Base-by-base conservation (phyloP, 495 filamentous ascomycete genomes). In the Penicillium goetzii region DNA sequence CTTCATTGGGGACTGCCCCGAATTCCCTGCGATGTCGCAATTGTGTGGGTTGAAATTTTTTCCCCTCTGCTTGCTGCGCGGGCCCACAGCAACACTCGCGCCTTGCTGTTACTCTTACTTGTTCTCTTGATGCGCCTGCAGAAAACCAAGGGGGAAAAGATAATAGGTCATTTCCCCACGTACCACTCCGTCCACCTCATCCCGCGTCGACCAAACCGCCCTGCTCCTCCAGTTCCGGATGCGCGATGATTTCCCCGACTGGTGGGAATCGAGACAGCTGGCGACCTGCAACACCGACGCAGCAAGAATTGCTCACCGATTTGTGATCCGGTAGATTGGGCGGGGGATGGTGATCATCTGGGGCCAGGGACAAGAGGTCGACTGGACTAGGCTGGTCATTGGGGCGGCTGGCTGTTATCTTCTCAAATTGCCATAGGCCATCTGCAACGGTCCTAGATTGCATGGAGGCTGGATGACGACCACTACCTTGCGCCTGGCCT, bases 31-130 rank as follows among this genome's bases (percentile, higher is more conserved):
- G 30, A 19, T 28, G 21, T 12, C 15, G 23, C 21, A 33, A 59
- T 61, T 64, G 66, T 61, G 58, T 52, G 59, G 61, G 68, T 49
- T 36, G 43, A 21, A 41, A 56, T 55, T 62, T 56, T 51, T 62
- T 59, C 62, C 64, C 56, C 61, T 38, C 55, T 59, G 47, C 19
- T 43, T 63, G 36, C 51, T 53, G 51, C 52, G 59, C 38, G 51
- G 57, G 54, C 56, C 52, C 63, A 58, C 56, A 59, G 19, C 49
- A 55, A 57, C 41, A 61, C 53, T 55, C 47, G 38, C 34, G 50
- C 38, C 28, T 61, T 64, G 47, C 58, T 59, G 53, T 52, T 59
- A 32, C 65, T 61, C 54, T 61, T 47, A 56, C 62, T 63, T 67
- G 51, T 61, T 63, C 34, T 51, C 54, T n/a, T 28, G 8, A 54